Conservation (phyloP, 352 stramenopile species). For the Phytopythium mirpurense region DNA sequence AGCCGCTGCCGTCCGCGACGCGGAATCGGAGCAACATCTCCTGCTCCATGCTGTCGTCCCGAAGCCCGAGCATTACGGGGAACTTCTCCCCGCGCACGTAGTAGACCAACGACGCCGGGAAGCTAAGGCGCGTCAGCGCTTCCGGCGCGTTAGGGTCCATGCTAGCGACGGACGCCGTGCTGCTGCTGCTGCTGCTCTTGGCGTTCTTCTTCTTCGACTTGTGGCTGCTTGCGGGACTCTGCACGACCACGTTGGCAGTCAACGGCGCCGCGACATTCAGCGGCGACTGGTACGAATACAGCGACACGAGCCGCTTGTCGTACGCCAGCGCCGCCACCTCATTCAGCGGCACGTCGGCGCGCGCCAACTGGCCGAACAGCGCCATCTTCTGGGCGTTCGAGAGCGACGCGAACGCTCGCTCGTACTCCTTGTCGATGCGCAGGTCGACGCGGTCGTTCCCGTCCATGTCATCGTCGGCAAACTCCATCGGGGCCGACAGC, state of each 20-base stretch:
- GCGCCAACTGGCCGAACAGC: slow-evolving; percentile 51
- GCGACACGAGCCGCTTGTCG: slow-evolving; percentile 44
- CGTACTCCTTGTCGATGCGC: slow-evolving; percentile 39
- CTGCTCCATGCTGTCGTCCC: slow-evolving; percentile 14
- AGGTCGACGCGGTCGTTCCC: slow-evolving; percentile 50
- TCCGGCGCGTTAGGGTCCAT: too few species aligned
- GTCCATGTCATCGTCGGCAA: slow-evolving; percentile 44
- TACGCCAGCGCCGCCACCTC: slow-evolving; percentile 60
- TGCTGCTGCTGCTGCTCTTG: too few species aligned
- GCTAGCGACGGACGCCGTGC: too few species aligned
- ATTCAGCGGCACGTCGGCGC: slow-evolving; percentile 18
- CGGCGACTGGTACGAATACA: slow-evolving; percentile 39
- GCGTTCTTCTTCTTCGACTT: slow-evolving; percentile 6
- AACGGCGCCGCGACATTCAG: slow-evolving; percentile 5
- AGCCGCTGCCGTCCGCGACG: slow-evolving; percentile 37
- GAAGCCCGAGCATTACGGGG: slow-evolving; percentile 59
- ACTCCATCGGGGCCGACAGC: slow-evolving; percentile 19
- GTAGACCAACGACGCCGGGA: slow-evolving; percentile 66
- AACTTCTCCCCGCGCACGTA: slow-evolving; percentile 75
- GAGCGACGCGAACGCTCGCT: slow-evolving; percentile 28
- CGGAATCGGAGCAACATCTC: slow-evolving; percentile 44
- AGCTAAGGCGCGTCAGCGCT: slow-evolving; percentile 45
- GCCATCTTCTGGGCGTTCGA: slow-evolving; percentile 37
- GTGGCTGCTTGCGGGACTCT: not conserved
- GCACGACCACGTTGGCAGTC: not conserved